phyloP scores from a whole-genome alignment of 2,329 filamentous ascomycete genomes.

The Microsporum audouinii region DNA sequence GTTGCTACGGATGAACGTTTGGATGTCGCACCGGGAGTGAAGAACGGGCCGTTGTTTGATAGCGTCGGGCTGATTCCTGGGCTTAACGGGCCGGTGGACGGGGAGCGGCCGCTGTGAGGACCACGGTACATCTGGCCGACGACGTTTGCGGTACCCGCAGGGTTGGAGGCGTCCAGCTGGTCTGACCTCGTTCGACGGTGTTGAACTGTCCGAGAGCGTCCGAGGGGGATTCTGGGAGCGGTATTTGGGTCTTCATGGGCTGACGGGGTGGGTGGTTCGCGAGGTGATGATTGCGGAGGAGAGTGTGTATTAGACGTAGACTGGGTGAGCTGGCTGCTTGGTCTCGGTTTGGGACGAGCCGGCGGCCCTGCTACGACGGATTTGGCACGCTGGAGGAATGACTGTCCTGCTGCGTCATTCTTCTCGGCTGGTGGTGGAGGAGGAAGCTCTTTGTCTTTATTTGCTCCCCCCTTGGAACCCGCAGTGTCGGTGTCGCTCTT shows the following conservation, averaged over 20 bases:
- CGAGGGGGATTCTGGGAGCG: constrained; percentile 38
- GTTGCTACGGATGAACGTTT: constrained; percentile 33
- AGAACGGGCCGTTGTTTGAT: constrained; percentile 29
- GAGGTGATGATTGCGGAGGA: constrained; percentile 5
- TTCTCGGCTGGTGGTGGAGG: constrained; percentile 57
- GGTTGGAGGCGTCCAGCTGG: constrained; percentile 26
- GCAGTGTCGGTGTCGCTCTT: constrained; percentile 49
- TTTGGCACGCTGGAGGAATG: constrained; percentile 49
- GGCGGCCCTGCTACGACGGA: constrained; percentile 43
- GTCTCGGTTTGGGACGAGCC: constrained; percentile 31
- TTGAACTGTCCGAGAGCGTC: constrained; percentile 32
- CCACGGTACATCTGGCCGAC: constrained; percentile 86
- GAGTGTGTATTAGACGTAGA: constrained; percentile 9
- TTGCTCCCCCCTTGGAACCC: constrained; percentile 15
- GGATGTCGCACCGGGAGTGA: constrained; percentile 37
- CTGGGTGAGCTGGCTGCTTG: constrained; percentile 32
- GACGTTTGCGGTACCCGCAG: constrained; percentile 51
- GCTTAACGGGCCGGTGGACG: constrained; percentile 43
- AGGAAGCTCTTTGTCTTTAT: constrained; percentile 67
- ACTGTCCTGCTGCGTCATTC: constrained; percentile 34
- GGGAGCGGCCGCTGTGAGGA: constrained; percentile 21
- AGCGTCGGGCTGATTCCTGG: constrained; percentile 43
- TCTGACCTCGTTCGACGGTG: constrained; percentile 43
- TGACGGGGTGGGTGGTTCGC: constrained; percentile 20
- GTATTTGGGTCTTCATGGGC: constrained; percentile 39